phyloP scores from a whole-genome alignment of 1,284 basidiomycete genomes.

The Gomphus sp. region DNA sequence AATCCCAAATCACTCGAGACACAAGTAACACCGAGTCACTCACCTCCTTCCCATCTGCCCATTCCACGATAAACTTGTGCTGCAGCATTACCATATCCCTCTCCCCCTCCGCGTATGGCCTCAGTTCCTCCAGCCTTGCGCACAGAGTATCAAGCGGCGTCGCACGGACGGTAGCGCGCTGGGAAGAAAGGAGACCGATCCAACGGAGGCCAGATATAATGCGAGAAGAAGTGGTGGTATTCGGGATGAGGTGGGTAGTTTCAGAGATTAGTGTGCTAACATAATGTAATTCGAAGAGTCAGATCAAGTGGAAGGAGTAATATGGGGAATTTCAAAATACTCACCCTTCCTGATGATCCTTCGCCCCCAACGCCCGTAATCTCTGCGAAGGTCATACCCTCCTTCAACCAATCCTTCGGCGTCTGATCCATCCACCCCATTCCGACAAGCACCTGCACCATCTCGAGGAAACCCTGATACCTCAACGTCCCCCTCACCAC shows the following conservation, averaged over 20 bases:
- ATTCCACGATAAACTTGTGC: constrained; percentile 91
- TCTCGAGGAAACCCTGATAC: constrained; percentile 98
- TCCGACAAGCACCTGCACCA: constrained; percentile 83
- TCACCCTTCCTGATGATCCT: constrained; percentile 63
- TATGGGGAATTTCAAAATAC: constrained; percentile 15
- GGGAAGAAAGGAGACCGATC: constrained; percentile 86
- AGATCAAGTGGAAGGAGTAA: constrained; percentile 49
- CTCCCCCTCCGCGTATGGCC: constrained; percentile 87
- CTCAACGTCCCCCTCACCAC: constrained; percentile 90
- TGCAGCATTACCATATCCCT: constrained; percentile 96
- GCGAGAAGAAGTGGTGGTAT: constrained; percentile 56
- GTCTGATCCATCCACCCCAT: constrained; percentile 81
- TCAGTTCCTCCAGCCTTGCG: constrained; percentile 82
- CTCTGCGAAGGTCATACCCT: constrained; percentile 73
- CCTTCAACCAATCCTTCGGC: constrained; percentile 72
- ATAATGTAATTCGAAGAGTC: constrained; percentile 23
- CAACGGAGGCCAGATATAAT: constrained; percentile 86
- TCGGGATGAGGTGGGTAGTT: constrained; percentile 63
- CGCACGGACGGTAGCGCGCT: constrained; percentile 50
- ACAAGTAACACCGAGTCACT: constrained; percentile 16
- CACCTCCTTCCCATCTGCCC: constrained; percentile 72
- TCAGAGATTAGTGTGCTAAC: constrained; percentile 55
- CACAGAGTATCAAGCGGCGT: constrained; percentile 95
- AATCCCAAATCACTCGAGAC: constrained; percentile 6
- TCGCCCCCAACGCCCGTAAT: constrained; percentile 73